Percentiles rank a stretch among this genome's conserved stretches.
Evolutionary conservation across 140 eudicot species (phyloP).

Genomic region (Oenanthe javanica): DNA sequence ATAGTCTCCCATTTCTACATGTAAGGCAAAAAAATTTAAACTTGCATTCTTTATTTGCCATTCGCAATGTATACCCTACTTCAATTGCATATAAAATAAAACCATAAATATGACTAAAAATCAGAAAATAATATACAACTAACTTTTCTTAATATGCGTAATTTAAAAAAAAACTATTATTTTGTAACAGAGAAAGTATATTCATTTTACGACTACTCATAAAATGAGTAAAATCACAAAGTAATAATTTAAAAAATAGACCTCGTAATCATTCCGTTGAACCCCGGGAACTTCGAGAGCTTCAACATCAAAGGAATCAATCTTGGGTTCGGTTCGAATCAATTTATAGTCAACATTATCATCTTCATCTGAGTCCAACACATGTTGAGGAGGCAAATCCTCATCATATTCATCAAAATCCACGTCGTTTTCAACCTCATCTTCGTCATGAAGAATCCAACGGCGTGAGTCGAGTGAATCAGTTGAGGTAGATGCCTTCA

Average conservation of each 20-base stretch:
- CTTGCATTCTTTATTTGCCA: too few relatives aligned
- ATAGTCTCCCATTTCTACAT: too few relatives aligned
- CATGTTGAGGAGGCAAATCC: conserved; percentile 25
- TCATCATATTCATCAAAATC: conserved; percentile 27
- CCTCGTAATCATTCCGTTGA: conserved; percentile 71
- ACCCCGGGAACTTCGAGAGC: conserved; percentile 97
- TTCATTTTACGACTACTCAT: too few relatives aligned
- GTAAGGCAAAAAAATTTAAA: too few relatives aligned
- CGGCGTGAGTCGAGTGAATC: conserved; percentile 77
- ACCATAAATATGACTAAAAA: too few relatives aligned
- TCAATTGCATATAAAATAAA: too few relatives aligned
- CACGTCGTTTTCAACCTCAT: conserved; percentile 40
- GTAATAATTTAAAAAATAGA: background rate
- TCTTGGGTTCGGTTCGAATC: conserved; percentile 76
- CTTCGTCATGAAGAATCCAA: conserved; percentile 70
- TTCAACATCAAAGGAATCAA: conserved; percentile 93
- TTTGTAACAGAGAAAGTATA: too few relatives aligned
- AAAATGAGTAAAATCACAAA: too few relatives aligned
- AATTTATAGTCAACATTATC: conserved; percentile 56
- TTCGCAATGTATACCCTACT: too few relatives aligned
- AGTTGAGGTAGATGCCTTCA: conserved; percentile 21
- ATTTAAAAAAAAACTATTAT: too few relatives aligned
- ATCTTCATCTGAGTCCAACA: conserved; percentile 60
- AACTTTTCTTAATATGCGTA: too few relatives aligned
- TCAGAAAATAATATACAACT: too few relatives aligned